These are phyloP conservation scores for Kuraishia floccosa DNA, from an alignment of 805 yeast species.

Conservation along the genomic window DNA sequence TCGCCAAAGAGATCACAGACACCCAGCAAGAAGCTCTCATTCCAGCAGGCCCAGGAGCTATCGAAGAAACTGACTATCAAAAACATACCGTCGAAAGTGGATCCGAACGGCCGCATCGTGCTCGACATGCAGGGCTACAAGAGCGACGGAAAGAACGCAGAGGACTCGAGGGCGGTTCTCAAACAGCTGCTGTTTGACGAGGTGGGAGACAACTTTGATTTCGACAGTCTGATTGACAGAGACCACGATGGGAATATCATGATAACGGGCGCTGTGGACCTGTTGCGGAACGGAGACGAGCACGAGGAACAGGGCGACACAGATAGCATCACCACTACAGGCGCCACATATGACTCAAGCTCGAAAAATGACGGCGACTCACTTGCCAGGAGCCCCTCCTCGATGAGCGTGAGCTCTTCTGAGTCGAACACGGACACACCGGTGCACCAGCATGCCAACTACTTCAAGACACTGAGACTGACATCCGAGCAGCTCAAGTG, in stretches of 20 bases:
- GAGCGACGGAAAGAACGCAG: slow-evolving; percentile 68
- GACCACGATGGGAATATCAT: slow-evolving; percentile 63
- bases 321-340: slow-evolving; percentile 1
- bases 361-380: slow-evolving; percentile 3
- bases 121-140: slow-evolving; percentile 95
- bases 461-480: slow-evolving; percentile 78
- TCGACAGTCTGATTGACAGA: slow-evolving; percentile 33
- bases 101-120: slow-evolving; percentile 80
- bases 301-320: not conserved
- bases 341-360: slow-evolving; percentile 4
- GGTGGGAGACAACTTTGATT: slow-evolving; percentile 41
- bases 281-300: slow-evolving; percentile 1
- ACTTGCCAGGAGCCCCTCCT: not conserved
- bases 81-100: slow-evolving; percentile 81
- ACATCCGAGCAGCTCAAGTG: slow-evolving; percentile 82
- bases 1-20: slow-evolving; percentile 5
- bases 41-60: slow-evolving; percentile 50
- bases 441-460: slow-evolving; percentile 14
- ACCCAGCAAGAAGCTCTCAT: slow-evolving; percentile 5
- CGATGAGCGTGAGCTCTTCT: not conserved
- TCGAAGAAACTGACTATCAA: slow-evolving; percentile 54
- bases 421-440: slow-evolving; percentile 3
- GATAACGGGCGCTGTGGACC: slow-evolving; percentile 21
- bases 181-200: slow-evolving; percentile 70
- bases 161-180: slow-evolving; percentile 65